phyloP scores from a whole-genome alignment of 768 basidiomycete genomes.

The Macrocybe gigantea region DNA sequence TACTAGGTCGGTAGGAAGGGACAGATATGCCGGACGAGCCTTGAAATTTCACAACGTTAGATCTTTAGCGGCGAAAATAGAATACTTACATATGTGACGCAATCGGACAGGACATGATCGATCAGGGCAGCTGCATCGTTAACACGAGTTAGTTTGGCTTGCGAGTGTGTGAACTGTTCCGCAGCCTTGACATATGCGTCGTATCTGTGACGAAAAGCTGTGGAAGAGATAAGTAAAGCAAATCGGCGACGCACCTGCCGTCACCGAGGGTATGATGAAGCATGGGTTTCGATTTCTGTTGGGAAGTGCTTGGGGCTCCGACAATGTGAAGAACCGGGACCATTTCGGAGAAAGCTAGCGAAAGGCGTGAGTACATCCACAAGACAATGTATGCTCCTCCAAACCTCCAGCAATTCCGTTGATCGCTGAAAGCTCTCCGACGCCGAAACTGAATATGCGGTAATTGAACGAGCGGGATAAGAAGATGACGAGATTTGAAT shows the following conservation, averaged over 20 bases:
- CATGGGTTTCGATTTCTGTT: slow-evolving; percentile 67
- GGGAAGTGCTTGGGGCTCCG: slow-evolving; percentile 69
- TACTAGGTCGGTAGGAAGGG: slow-evolving; percentile 81
- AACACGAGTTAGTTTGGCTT: slow-evolving; percentile 51
- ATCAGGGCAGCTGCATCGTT: slow-evolving; percentile 61
- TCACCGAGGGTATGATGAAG: slow-evolving; percentile 89
- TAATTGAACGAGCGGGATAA: background rate
- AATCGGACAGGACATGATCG: slow-evolving; percentile 71
- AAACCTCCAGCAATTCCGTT: slow-evolving; percentile 77
- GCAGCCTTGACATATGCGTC: slow-evolving; percentile 77
- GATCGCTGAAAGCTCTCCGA: slow-evolving; percentile 87
- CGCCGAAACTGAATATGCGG: slow-evolving; percentile 59
- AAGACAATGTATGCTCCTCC: slow-evolving; percentile 4
- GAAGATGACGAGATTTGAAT: background rate
- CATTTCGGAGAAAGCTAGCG: slow-evolving; percentile 74
- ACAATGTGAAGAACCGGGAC: slow-evolving; percentile 88
- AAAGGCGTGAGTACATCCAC: background rate
- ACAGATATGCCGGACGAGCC: slow-evolving; percentile 85
- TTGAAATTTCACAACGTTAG: slow-evolving; percentile 16
- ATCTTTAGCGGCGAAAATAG: background rate
- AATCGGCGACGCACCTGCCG: slow-evolving; percentile 41
- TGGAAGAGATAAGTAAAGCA: background rate
- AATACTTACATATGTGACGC: slow-evolving; percentile 46
- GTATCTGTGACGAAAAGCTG: slow-evolving; percentile 38
- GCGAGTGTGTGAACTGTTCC: slow-evolving; percentile 66